Conservation (phyloP, 1,139 yeast genomes). For the Meyerozyma guilliermondii region DNA sequence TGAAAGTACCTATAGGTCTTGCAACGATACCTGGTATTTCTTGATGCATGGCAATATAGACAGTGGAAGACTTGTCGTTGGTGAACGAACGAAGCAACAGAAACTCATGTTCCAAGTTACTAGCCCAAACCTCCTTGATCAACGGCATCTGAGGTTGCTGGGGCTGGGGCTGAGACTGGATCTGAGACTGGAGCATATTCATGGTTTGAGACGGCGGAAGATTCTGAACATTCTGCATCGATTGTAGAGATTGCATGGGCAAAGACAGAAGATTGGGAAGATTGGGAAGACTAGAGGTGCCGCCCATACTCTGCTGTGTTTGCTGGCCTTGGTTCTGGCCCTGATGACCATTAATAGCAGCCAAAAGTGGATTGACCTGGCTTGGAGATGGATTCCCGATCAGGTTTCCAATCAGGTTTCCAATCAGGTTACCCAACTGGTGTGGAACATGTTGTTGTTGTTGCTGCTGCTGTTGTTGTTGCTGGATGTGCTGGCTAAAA, state of each 20-base stretch:
- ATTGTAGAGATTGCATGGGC: neutral
- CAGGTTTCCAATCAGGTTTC: constrained; percentile 13
- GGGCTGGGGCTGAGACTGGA: constrained; percentile 7
- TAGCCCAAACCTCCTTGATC: constrained; percentile 76
- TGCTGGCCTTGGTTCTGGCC: neutral
- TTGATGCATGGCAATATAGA: constrained; percentile 71
- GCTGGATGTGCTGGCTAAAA: constrained; percentile 28
- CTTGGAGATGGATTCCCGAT: neutral
- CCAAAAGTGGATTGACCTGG: constrained; percentile 25
- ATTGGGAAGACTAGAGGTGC: neutral
- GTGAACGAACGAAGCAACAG: constrained; percentile 65
- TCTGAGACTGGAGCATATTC: constrained; percentile 5
- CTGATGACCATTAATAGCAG: constrained; percentile 21
- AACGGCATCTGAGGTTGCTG: constrained; percentile 31
- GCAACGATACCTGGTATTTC: constrained; percentile 97
- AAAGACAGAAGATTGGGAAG: neutral
- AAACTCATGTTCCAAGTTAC: constrained; percentile 80
- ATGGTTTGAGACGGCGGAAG: neutral
- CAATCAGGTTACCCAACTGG: constrained; percentile 13
- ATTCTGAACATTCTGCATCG: neutral
- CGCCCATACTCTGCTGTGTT: neutral
- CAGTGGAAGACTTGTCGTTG: constrained; percentile 52
- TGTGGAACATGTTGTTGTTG: constrained; percentile 19
- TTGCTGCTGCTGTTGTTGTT: constrained; percentile 9
- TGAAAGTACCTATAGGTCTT: constrained; percentile 93